Base-by-base conservation (phyloP, 768 basidiomycete genomes). In the Crepidotus variabilis region DNA sequence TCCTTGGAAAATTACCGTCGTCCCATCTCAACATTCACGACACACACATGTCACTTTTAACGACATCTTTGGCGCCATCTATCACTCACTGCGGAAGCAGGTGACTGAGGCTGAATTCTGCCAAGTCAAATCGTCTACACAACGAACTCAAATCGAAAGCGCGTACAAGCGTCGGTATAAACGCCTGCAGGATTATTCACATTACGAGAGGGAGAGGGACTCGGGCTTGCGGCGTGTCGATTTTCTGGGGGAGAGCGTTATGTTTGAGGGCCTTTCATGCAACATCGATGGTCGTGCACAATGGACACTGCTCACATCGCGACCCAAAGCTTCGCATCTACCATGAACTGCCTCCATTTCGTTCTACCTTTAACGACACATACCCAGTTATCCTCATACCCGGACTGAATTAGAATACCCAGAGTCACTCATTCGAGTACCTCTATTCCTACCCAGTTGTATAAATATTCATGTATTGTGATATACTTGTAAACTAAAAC, bases 141-240 rank as follows among this genome's bases (percentile, higher is more conserved):
- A 54, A 16, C 71, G 69, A 47, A 62, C 67, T 6, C 65, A 65
- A 9, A 75, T 82, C n/a, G 69, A 69, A 2, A 62, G 53, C 5
- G 79, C 82, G 5, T 86, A 75, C 63, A 68, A 68, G 45, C 57
- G 52, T 5, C 75, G 84, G 18, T 79, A 71, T 57, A 63, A 67
- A 34, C 66, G 69, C 11, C 67, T 75, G 13, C 45, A 59, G 0
- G 70, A 75, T 11, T 55, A 65, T 1, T 63, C 63, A 32, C 65
- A 55, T 1, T 69, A 68, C 22, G 72, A 70, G 32, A 61, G 65
- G 23, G 82, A 84, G 65, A 69, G 72, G 58, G 60, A 60, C 10
- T 78, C 78, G 62, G 82, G 81, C 0, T 60, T 85, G 18, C 82
- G 78, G 65, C 68, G 81, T 50, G 74, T 86, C 0, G 84, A 86